Base-by-base conservation (phyloP, 2,329 filamentous ascomycete genomes). In the Aspergillus aculeatus region DNA sequence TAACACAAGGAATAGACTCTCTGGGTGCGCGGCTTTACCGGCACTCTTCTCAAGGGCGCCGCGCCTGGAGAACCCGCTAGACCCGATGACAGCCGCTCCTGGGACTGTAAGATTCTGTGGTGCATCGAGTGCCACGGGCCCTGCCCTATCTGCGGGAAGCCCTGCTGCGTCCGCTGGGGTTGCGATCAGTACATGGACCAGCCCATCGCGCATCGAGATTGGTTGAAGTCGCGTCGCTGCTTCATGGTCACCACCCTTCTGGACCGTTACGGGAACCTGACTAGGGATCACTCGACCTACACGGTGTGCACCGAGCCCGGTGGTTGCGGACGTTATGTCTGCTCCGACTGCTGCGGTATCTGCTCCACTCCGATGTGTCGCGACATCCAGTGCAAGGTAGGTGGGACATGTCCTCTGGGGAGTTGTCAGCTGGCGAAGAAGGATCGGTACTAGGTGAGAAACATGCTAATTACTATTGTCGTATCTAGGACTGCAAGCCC, bases 371-470 rank as follows among this genome's bases (percentile, higher is more conserved):
- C 66, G 26, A 61, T 69, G 26, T 77, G 75, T 58, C 61, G 61
- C 21, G 72, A 76, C 60, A 65, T 74, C 23, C 69, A 72, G 53
- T 77, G 74, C 62, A 71, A 67, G 60, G 71, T 73, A 67, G 51
- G 54, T 31, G 5, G 5, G 9, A 47, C n/a, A 35, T 35, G 2
- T 3, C 26, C 7, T 35, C 4, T 35, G 10, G 5, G 12, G 11
- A 35, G 32, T 41, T 9, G 16, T 44, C 16, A 44, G 38, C 16
- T 2, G 38, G 6, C 1, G 16, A 9, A 9, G 38, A 19, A 44
- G 38, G 2, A 9, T 16, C 4, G 38, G 7, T 3, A 19, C n/a
- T 6, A 14, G 3, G 26, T 14, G n/a, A 41, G 11, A 19, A 7
- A 14, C 3, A n/a, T 50, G 16, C 31, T 59, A 32, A 58, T 47